Base-by-base conservation (phyloP, 2,329 filamentous ascomycete species). In the Raffaelea albimanens region DNA sequence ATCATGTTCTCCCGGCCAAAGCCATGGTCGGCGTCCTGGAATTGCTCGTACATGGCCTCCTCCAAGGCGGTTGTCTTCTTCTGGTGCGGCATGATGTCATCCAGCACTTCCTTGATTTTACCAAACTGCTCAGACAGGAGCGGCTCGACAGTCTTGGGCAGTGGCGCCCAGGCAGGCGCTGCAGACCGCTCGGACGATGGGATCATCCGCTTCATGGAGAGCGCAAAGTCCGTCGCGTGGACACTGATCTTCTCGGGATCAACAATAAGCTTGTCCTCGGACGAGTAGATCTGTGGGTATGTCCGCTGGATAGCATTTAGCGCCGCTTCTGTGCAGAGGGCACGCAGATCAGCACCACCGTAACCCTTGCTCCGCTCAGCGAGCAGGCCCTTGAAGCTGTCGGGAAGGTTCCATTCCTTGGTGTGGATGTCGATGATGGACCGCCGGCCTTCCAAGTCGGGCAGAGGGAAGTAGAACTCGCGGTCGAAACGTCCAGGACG, bases 401-500 rank as follows among this genome's bases (percentile, higher is more conserved):
- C 73, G 21, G 85, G 76, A 22, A 98, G 71, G 19, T 90, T 86
- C 93, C 93, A 98, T 53, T 88, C 88, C 61, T 85, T 85, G 7
- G 93, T 98, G 62, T 98, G 89, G 50, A 98, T 98, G 53, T 96
- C 84, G 50, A 98, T 76, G 57, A 98, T 98, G 4, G 87, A 77
- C 53, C 85, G 83, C 52, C 93, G 81, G 20, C 81, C 89, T 36
- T 85, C 80, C 4, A 82, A 73, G 56, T 91, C 87, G 1, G 93
- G 93, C 29, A 98, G 72, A 1, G 93, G 90, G 61, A 98, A 98
- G 68, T 97, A 97, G 59, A 98, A 98, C 64, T 98, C 94, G 63
- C 93, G 77, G 62, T 98, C 93, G 60, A 98, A 98, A 45, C 93
- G 85, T 40, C 93, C 94, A 19, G 93, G 91, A 44, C 91, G 83